Base-by-base conservation (phyloP, 2,329 filamentous ascomycete species). In the Metarhizium anisopliae region DNA sequence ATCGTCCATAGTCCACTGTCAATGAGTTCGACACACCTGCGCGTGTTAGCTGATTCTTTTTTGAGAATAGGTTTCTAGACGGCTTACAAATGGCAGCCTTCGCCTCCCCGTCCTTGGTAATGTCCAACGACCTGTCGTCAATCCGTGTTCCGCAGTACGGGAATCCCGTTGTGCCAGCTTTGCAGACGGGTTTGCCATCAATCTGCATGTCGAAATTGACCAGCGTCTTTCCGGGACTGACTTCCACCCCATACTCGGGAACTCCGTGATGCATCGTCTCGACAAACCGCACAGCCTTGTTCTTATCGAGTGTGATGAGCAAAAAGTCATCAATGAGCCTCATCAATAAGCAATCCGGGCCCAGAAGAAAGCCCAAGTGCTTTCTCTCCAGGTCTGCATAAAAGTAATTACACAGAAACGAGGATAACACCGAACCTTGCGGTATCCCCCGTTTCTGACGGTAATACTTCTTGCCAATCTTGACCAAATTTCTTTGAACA, bases 251-350 rank as follows among this genome's bases (percentile, higher is more conserved):
- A 65, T 95, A 97, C 38, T 85, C 80, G 0, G 86, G 82, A 40
- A 94, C 70, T 2, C 92, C 93, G 1, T 72, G 70, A 63, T 95
- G 86, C 92, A 99, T 96, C 16, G 81, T 78, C 56, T 84, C 74
- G 20, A 96, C 77, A 66, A 99, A 97, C 1, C 72, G 75, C 56
- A 77, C 76, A 0, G 90, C 93, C 63, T 92, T 83, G 7, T 69
- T 61, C 54, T 72, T 74, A 51, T 89, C 79, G 0, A 85, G 84
- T 0, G 89, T 96, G 64, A 99, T 85, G 50, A 99, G 81, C 4
- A 97, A 76, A 63, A 97, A 99, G 65, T 99, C 94, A 63, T 99
- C 94, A 47, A 95, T 89, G 10, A 96, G 78, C 16, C 94, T 81
- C 53, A 97, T 70, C 7, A 99, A 75, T 2, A 96, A 70, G 51